Base-by-base conservation (phyloP, 2,329 filamentous ascomycete genomes). In the Phialocephala sp. region DNA sequence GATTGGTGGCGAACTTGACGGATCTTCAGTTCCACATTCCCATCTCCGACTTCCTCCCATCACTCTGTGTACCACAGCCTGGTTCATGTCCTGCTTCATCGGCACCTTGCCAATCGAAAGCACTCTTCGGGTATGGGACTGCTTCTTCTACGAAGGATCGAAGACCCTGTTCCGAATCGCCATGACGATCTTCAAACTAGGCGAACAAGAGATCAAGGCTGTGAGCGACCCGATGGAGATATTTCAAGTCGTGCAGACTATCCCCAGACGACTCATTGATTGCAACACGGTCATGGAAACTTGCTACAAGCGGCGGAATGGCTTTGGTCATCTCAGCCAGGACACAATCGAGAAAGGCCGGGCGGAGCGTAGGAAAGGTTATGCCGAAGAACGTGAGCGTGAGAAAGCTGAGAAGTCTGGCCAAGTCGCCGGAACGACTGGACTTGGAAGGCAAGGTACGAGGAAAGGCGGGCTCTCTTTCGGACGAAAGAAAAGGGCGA, bases 61-160 rank as follows among this genome's bases (percentile, higher is more conserved):
- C 70, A 95, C 92, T 0, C 85, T 98, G 5, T 96, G 93, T 72
- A 93, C 95, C 78, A 97, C 94, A 11, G 92, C 94, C 4, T 98
- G 94, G 94, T 96, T 98, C 78, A 97, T 98, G 94, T 96, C 92
- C 58, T 91, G 95, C 73, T 97, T 95, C 77, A 95, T 97, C 67
- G 93, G 94, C 61, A 97, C 92, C 0, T 81, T 98, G 20, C 94
- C 94, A 1, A 93, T 97, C 68, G 94, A 98, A 79, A 93, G 91
- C 20, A 94, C 94, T 0, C 85, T 97, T 20, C 90, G 94, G 8
- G 92, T 97, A 1, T 98, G 94, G 94, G 94, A 98, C 73, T 88
- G 93, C 1, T 94, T 98, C 76, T 97, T 97, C 77, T 97, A 96
- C 78, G 94, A 98, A 78, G 94, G 94, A 3, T 93, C 91, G 58